Percentiles rank a stretch among this genome's conserved stretches.
phyloP scores from a whole-genome alignment of 768 basidiomycete species.

The Boletus eberwhitei region DNA sequence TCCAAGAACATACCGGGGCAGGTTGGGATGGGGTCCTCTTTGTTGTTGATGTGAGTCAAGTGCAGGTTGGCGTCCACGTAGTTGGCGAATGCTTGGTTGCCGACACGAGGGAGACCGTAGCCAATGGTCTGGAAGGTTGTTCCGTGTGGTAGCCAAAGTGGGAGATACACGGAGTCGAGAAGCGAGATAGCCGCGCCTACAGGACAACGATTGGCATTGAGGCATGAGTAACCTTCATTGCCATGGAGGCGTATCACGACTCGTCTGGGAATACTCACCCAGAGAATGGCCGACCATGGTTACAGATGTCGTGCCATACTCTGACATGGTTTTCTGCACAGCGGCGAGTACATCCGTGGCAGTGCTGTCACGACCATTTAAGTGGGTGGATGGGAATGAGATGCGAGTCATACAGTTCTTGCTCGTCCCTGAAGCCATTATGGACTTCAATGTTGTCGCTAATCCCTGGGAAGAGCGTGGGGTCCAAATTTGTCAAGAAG shows the following conservation, averaged over 20 bases:
- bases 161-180: slow-evolving; percentile 40
- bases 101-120: slow-evolving; percentile 41
- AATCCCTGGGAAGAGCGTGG: slow-evolving; percentile 50
- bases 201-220: background rate
- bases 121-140: slow-evolving; percentile 31
- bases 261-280: slow-evolving; percentile 18
- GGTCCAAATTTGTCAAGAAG: slow-evolving; percentile 31
- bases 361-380: slow-evolving; percentile 27
- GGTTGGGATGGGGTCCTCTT: slow-evolving; percentile 39
- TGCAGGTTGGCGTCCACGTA: slow-evolving; percentile 46
- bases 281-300: slow-evolving; percentile 46
- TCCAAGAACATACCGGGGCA: slow-evolving; percentile 35
- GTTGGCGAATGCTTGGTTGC: slow-evolving; percentile 60
- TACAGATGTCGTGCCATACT: slow-evolving; percentile 34
- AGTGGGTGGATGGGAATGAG: background rate
- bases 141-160: slow-evolving; percentile 34
- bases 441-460: slow-evolving; percentile 41
- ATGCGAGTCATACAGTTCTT: slow-evolving; percentile 38
- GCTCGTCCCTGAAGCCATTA: slow-evolving; percentile 43
- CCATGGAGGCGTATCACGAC: background rate
- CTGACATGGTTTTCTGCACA: slow-evolving; percentile 39
- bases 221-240: background rate
- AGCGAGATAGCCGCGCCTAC: slow-evolving; percentile 37
- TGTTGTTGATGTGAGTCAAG: slow-evolving; percentile 56
- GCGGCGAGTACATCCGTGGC: slow-evolving; percentile 42